A percentile compares a stretch with the other conserved stretches of the same genome.
phyloP scores from a whole-genome alignment of 2,329 filamentous ascomycete genomes.

The Tolypocladium pustulatum region DNA sequence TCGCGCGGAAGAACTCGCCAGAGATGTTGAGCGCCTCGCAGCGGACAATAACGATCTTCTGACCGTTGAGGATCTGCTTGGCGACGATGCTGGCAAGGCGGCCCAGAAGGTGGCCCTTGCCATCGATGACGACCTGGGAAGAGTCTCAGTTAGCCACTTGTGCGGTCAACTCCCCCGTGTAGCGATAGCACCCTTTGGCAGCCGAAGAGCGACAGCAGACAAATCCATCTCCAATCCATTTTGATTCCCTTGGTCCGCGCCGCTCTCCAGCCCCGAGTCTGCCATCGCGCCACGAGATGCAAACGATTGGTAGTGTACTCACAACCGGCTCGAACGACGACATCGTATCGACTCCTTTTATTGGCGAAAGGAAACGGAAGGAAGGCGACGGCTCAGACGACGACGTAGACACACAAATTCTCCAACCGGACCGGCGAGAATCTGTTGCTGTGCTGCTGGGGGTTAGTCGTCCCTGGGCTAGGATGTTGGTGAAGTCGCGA shows the following conservation, averaged over 20 bases:
- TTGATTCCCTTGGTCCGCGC: conserved; percentile 1
- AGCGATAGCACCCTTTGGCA: not conserved
- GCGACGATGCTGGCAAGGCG: conserved; percentile 95
- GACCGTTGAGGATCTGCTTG: conserved; percentile 97
- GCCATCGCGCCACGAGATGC: conserved; percentile 4
- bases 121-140: conserved; percentile 92
- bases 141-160: not conserved
- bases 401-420: conserved; percentile 23
- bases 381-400: conserved; percentile 23
- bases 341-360: conserved; percentile 40
- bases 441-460: conserved; percentile 28
- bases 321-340: conserved; percentile 62
- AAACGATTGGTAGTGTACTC: conserved; percentile 31
- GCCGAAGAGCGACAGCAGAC: not conserved
- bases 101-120: conserved; percentile 99
- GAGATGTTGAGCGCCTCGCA: conserved; percentile 99
- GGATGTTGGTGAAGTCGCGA: conserved; percentile 27
- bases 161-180: not conserved
- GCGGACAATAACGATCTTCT: conserved; percentile 99
- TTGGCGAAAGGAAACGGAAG: conserved; percentile 16
- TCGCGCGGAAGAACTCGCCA: conserved; percentile 99
- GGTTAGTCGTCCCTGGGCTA: conserved; percentile 29
- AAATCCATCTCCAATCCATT: not conserved
- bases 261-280: conserved; percentile 2
- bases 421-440: conserved; percentile 26